A percentile compares a stretch with the other conserved stretches of the same genome.
These are phyloP conservation scores for Liquidambar formosana DNA, from an alignment of 164 flowering plant genomes.

Conservation along the genomic window DNA sequence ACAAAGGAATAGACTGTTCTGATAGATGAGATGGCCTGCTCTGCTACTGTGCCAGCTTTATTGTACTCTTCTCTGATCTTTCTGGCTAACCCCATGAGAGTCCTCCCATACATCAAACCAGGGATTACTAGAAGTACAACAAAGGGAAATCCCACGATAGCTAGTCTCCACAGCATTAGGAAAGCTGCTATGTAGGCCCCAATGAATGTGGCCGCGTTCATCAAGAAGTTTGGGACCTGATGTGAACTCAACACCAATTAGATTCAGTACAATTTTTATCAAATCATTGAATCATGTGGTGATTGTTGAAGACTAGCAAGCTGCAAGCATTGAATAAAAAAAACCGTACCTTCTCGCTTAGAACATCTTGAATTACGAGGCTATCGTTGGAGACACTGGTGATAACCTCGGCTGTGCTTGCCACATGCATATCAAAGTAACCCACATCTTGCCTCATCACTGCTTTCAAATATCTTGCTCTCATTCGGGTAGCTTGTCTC, in stretches of 20 bases:
- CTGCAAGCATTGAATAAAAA: background rate
- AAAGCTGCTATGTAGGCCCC: slow-evolving; percentile 66
- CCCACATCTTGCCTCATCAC: slow-evolving; percentile 84
- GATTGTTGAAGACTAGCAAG: too few species aligned
- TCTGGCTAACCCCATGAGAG: slow-evolving; percentile 55
- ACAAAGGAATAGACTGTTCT: slow-evolving; percentile 88
- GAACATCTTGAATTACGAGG: slow-evolving; percentile 75
- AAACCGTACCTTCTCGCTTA: slow-evolving; percentile 70
- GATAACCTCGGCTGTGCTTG: slow-evolving; percentile 73
- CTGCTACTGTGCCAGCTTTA: slow-evolving; percentile 63
- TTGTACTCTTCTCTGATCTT: slow-evolving; percentile 68
- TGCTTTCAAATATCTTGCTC: slow-evolving; percentile 71
- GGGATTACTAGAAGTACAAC: slow-evolving; percentile 66
- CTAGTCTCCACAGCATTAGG: slow-evolving; percentile 66
- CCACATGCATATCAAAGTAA: slow-evolving; percentile 74
- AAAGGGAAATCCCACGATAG: slow-evolving; percentile 73
- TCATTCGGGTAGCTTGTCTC: slow-evolving; percentile 74
- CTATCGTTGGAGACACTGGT: slow-evolving; percentile 76
- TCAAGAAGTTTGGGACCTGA: slow-evolving; percentile 78
- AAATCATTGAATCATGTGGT: background rate
- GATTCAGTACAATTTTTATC: too few species aligned
- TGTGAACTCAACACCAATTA: background rate
- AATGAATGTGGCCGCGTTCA: slow-evolving; percentile 56
- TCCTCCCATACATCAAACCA: slow-evolving; percentile 75
- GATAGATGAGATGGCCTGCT: slow-evolving; percentile 77